Percentiles rank a stretch among this genome's conserved stretches.
Evolutionary conservation across 306 rosid genomes (phyloP).

Genomic region (Inga leiocalycina): DNA sequence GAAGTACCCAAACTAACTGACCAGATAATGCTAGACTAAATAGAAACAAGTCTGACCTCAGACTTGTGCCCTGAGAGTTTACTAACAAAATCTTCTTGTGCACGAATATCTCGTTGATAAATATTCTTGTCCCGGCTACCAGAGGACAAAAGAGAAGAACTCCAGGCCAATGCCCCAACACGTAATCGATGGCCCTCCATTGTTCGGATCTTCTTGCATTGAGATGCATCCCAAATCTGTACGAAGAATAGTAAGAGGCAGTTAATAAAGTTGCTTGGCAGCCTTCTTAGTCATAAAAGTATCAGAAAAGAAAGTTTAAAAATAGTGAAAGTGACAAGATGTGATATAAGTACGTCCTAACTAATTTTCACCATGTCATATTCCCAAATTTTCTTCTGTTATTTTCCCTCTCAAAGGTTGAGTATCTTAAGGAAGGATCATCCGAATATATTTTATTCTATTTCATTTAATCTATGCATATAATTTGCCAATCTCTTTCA

Average conservation of each 20-base stretch:
- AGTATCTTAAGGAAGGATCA: not conserved
- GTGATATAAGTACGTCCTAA: conserved; percentile 1
- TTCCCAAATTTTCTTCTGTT: not conserved
- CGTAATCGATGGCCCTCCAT: conserved; percentile 89
- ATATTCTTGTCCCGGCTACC: conserved; percentile 96
- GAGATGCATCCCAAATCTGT: conserved; percentile 96
- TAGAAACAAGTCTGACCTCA: conserved; percentile 65
- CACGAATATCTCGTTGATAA: conserved; percentile 87
- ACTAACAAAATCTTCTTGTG: conserved; percentile 86
- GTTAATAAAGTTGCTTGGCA: conserved; percentile 25
- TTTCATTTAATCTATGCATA: not conserved
- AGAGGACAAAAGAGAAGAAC: conserved; percentile 85
- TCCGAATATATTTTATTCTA: conserved; percentile 1
- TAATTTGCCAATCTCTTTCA: not conserved
- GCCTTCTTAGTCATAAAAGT: conserved; percentile 16
- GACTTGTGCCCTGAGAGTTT: conserved; percentile 97
- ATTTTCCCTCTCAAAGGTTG: not conserved
- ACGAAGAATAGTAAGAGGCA: conserved; percentile 32
- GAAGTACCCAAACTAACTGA: not conserved
- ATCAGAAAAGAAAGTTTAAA: not conserved
- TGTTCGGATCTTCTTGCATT: conserved; percentile 79
- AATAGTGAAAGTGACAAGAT: conserved; percentile 13
- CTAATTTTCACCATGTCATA: not conserved
- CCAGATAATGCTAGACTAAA: conserved; percentile 34
- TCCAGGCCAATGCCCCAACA: conserved; percentile 93